Base-by-base conservation (phyloP, 108 stramenopile genomes). In the Skeletonema marinoi region DNA sequence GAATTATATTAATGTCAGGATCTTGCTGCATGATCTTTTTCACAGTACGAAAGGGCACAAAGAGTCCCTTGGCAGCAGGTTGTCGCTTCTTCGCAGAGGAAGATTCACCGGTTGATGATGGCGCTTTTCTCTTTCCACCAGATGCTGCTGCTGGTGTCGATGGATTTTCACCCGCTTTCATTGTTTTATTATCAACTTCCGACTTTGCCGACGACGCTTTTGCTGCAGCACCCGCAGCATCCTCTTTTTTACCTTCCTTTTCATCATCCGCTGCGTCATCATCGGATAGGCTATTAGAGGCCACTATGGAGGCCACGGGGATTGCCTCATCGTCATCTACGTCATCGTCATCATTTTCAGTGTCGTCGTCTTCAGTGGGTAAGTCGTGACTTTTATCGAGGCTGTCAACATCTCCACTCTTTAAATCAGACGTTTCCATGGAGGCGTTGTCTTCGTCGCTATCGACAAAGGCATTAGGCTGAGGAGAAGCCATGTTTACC, bases 1-100 rank as follows among this genome's bases (percentile, higher is more conserved):
- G 95, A 25, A 96, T 92, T 60, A 90, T 95, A 3, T 87, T 90
- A 75, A 89, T 89, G 60, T 88, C 86, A 16, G 84, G 84, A 78
- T 96, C 92, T 54, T 89, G 65, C 68, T 96, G 93, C 95, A 96
- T 96, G 9, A 82, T 90, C 50, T 92, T 86, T 59, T 93, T 93
- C 38, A 93, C 86, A 7, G 90, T 82, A 6, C 95, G 88, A 73
- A 92, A 96, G 2, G 95, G 95, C 36, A 96, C 88, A 2, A 87
- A 81, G 9, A 96, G 82, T 32, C 88, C 90, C 63, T 86, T 78
- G 42, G 90, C 89, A 17, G 90, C 89, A 42, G 89, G 91, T 46
- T 31, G 25, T 31, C 73, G 48, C 12, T 66, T 58, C 25, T 66
- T 29, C 73, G 67, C 66, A 19, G 78, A 44, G 44, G 71, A 21